Percentiles rank a stretch among this genome's conserved stretches.
phyloP scores from a whole-genome alignment of 768 basidiomycete genomes.

The Royoungia palumana region DNA sequence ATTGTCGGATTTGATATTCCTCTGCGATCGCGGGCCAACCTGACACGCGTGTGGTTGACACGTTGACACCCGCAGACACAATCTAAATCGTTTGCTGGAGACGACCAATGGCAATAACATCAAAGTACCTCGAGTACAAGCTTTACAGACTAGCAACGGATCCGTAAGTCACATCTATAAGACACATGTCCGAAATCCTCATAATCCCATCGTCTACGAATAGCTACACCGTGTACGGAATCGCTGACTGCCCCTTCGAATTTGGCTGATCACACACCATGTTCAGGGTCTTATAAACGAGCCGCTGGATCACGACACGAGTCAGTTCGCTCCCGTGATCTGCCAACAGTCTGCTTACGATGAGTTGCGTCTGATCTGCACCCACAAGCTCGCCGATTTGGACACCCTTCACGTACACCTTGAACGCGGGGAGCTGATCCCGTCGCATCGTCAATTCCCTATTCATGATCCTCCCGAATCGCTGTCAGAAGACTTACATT shows the following conservation, averaged over 20 bases:
- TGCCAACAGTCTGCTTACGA: constrained; percentile 13
- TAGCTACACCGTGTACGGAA: constrained; percentile 8
- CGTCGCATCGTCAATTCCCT: constrained; percentile 7
- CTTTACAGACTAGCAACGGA: constrained; percentile 1
- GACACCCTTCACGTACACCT: constrained; percentile 30
- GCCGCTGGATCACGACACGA: constrained; percentile 21
- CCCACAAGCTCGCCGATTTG: constrained; percentile 30
- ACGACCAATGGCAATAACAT: not conserved
- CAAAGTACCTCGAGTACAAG: constrained; percentile 5
- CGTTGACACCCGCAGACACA: constrained; percentile 14
- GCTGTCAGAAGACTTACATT: constrained; percentile 13
- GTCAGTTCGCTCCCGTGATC: constrained; percentile 17
- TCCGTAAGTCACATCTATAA: constrained; percentile 20
- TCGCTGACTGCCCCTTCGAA: constrained; percentile 1
- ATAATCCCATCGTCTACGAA: constrained; percentile 19
- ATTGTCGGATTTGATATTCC: constrained; percentile 22
- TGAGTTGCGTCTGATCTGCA: constrained; percentile 23
- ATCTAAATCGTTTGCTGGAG: not conserved
- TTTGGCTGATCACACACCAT: constrained; percentile 21
- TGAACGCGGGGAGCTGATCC: constrained; percentile 28
- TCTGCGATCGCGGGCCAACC: constrained; percentile 6
- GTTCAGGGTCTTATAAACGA: constrained; percentile 27
- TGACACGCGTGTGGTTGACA: constrained; percentile 9
- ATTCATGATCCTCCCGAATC: constrained; percentile 13
- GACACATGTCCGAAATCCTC: constrained; percentile 4